phyloP scores from a whole-genome alignment of 139 green algal species.

The Zygnema circumcarinatum region DNA sequence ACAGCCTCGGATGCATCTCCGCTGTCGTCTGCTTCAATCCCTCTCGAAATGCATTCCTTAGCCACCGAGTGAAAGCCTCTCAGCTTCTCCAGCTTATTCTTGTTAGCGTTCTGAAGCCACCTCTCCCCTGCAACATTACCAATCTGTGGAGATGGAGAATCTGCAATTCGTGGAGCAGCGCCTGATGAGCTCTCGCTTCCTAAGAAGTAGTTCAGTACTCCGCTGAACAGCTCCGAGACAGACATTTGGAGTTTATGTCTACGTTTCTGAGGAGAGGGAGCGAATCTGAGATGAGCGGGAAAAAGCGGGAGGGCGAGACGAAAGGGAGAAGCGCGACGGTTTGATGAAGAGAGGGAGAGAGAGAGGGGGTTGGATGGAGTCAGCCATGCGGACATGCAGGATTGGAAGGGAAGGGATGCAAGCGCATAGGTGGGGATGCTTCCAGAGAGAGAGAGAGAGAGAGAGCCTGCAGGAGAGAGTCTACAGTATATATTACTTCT shows the following conservation, averaged over 20 bases:
- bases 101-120: background rate
- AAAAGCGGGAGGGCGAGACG: background rate
- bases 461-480: too few species aligned
- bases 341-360: background rate
- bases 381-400: background rate
- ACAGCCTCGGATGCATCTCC: conserved; percentile 26
- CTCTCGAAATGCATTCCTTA: conserved; percentile 27
- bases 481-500: too few species aligned
- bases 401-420: background rate
- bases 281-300: background rate
- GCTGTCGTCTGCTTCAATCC: conserved; percentile 31
- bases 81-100: conserved; percentile 29
- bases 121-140: background rate
- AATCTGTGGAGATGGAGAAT: background rate
- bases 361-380: background rate
- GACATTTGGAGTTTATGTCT: background rate
- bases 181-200: background rate
- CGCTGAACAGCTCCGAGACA: background rate
- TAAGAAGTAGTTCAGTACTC: background rate
- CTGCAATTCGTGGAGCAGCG: background rate
- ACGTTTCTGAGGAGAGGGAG: background rate
- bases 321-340: background rate
- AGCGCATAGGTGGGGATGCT: background rate
- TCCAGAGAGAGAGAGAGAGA: too few species aligned
- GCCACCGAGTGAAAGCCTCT: conserved; percentile 41